Evolutionary conservation across 371 early-diverging fungal genomes (phyloP).

Genomic region (Chytridium lagenaria): DNA sequence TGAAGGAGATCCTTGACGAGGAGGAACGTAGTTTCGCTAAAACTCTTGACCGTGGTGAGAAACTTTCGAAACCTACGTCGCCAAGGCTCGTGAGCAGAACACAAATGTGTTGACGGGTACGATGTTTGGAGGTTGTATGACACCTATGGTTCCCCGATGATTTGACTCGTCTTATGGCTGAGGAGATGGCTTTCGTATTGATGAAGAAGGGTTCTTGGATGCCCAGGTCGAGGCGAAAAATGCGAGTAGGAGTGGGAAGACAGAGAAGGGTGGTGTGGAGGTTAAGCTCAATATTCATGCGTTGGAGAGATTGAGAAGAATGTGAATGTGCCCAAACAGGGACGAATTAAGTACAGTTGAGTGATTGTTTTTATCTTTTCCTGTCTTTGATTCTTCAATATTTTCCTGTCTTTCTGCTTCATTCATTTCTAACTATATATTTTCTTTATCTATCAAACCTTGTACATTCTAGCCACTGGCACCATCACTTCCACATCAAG

Average conservation of each 20-base stretch:
- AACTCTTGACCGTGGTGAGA: slow-evolving; percentile 98
- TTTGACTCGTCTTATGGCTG: slow-evolving; percentile 97
- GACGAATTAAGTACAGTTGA: too few relatives aligned
- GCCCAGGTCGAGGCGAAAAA: slow-evolving; percentile 88
- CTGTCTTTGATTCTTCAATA: too few relatives aligned
- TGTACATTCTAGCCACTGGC: slow-evolving; percentile 65
- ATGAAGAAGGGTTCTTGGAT: slow-evolving; percentile 84
- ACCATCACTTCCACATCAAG: slow-evolving; percentile 74
- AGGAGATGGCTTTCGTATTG: slow-evolving; percentile 90
- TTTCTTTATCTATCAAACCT: too few relatives aligned
- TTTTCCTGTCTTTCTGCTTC: too few relatives aligned
- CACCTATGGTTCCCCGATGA: slow-evolving; percentile 99
- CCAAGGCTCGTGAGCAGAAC: slow-evolving; percentile 70
- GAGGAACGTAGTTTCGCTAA: slow-evolving; percentile 97
- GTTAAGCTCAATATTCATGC: slow-evolving; percentile 93
- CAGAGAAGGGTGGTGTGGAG: slow-evolving; percentile 68
- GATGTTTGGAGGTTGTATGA: slow-evolving; percentile 99
- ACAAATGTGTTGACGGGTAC: slow-evolving; percentile 76
- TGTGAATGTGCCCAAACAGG: slow-evolving; percentile 69
- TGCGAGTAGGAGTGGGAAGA: slow-evolving; percentile 56
- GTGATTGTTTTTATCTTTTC: too few relatives aligned
- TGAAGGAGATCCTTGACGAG: slow-evolving; percentile 93
- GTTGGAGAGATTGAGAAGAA: slow-evolving; percentile 82
- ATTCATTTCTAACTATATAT: too few relatives aligned
- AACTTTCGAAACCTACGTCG: slow-evolving; percentile 87